A percentile compares a stretch with the other conserved stretches of the same genome.
Evolutionary conservation across 2,329 filamentous ascomycete genomes (phyloP).

Genomic region (Penicillium fuscoglaucum): DNA sequence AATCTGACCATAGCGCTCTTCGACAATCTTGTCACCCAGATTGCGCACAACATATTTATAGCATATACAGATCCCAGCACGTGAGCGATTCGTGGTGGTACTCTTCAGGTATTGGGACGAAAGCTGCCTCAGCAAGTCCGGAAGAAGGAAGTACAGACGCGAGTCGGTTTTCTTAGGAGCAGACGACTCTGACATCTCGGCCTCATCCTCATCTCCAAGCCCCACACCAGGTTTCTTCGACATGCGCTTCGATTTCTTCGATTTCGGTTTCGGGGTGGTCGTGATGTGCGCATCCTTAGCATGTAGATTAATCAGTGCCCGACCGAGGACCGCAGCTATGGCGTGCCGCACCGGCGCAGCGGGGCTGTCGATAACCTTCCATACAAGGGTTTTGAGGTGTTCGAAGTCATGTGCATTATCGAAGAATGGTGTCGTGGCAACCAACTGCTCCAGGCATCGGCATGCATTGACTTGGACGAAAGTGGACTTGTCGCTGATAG

Average conservation of each 20-base stretch:
- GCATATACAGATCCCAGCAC: conserved; percentile 82
- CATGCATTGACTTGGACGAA: conserved; percentile 78
- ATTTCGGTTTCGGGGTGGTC: conserved; percentile 58
- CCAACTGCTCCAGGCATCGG: conserved; percentile 72
- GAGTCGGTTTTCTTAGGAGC: conserved; percentile 70
- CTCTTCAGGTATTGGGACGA: conserved; percentile 77
- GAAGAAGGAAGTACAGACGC: conserved; percentile 70
- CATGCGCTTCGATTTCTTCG: conserved; percentile 70
- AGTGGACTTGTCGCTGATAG: conserved; percentile 75
- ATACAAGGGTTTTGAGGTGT: conserved; percentile 75
- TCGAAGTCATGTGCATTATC: conserved; percentile 89
- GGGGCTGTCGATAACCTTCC: conserved; percentile 81
- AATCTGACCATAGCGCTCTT: conserved; percentile 78
- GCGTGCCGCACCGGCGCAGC: conserved; percentile 77
- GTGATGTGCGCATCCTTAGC: conserved; percentile 59
- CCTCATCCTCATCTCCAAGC: conserved; percentile 69
- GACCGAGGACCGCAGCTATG: conserved; percentile 79
- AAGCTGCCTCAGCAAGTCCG: conserved; percentile 75
- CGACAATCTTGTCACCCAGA: conserved; percentile 78
- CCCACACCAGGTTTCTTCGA: conserved; percentile 62
- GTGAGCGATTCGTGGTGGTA: conserved; percentile 74
- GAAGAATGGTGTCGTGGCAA: conserved; percentile 75
- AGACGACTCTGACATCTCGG: conserved; percentile 71
- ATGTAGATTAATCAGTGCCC: conserved; percentile 79
- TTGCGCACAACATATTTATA: conserved; percentile 79